Conservation (phyloP, 2,329 filamentous ascomycete genomes). For the Colletotrichum sp. region DNA sequence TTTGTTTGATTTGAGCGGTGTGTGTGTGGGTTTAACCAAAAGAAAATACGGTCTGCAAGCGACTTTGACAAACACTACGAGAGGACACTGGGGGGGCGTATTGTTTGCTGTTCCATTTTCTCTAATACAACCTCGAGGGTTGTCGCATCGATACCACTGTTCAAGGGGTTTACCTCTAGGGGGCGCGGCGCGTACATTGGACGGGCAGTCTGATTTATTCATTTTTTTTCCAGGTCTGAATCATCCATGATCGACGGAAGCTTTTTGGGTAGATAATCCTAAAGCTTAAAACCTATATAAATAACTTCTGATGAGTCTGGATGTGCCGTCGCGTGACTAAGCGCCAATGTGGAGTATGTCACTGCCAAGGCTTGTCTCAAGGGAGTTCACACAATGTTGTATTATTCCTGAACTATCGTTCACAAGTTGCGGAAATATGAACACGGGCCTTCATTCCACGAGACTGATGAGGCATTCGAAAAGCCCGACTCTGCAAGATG, state of each 20-base stretch:
- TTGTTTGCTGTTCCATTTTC: background rate
- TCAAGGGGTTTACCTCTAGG: background rate
- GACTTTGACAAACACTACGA: background rate
- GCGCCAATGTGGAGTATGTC: background rate
- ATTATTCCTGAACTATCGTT: constrained; percentile 10
- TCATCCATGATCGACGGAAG: background rate
- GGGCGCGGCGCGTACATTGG: background rate
- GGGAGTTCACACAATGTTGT: background rate
- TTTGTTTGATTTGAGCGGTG: background rate
- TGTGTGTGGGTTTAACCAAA: background rate
- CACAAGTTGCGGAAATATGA: background rate
- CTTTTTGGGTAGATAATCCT: constrained; percentile 6
- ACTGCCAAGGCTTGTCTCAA: background rate
- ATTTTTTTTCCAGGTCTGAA: background rate
- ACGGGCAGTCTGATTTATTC: background rate
- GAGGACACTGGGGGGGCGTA: background rate
- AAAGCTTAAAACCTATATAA: constrained; percentile 10
- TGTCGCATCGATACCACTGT: constrained; percentile 12
- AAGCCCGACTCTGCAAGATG: background rate
- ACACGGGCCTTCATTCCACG: background rate
- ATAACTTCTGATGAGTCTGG: background rate
- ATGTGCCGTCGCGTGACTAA: background rate
- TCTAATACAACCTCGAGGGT: constrained; percentile 2
- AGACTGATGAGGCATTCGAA: background rate
- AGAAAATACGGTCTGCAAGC: background rate